Evolutionary conservation across 306 rosid genomes (phyloP).

Genomic region (Amphicarpaea edgeworthii): DNA sequence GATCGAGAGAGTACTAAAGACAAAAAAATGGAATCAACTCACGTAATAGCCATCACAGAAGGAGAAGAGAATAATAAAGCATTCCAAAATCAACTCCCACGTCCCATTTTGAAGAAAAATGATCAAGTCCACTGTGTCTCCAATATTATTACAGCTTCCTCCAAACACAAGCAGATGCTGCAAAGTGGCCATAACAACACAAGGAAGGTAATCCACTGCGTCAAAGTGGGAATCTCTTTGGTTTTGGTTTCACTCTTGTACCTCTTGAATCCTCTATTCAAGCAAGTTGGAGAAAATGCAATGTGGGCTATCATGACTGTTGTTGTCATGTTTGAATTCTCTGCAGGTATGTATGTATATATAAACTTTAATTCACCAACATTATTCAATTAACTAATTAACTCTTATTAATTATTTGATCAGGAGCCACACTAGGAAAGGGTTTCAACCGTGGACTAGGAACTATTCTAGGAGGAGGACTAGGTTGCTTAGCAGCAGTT

Average conservation of each 20-base stretch:
- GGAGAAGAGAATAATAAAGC: too few relatives aligned
- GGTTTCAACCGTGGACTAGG: conserved; percentile 90
- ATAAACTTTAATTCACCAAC: conserved; percentile 16
- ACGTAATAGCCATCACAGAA: too few relatives aligned
- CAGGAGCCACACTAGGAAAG: conserved; percentile 92
- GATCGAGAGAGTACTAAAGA: too few relatives aligned
- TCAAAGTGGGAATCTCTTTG: conserved; percentile 79
- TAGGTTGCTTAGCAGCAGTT: conserved; percentile 73
- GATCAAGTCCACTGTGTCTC: too few relatives aligned
- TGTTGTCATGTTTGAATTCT: conserved; percentile 83
- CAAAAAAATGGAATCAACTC: too few relatives aligned
- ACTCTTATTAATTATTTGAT: too few relatives aligned
- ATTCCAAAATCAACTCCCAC: too few relatives aligned
- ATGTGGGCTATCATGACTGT: conserved; percentile 99
- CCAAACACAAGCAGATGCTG: conserved; percentile 42
- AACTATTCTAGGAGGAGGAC: conserved; percentile 77
- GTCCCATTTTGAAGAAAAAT: too few relatives aligned
- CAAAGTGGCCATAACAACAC: conserved; percentile 46
- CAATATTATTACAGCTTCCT: conserved; percentile 35
- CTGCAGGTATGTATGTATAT: conserved; percentile 76
- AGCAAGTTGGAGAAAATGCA: conserved; percentile 82
- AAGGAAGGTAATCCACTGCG: conserved; percentile 68
- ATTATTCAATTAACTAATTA: background rate
- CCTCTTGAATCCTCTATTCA: conserved; percentile 74
- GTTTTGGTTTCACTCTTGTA: conserved; percentile 82